phyloP scores from a whole-genome alignment of 345 rosid genomes.

The Zanthoxylum bungeanum region DNA sequence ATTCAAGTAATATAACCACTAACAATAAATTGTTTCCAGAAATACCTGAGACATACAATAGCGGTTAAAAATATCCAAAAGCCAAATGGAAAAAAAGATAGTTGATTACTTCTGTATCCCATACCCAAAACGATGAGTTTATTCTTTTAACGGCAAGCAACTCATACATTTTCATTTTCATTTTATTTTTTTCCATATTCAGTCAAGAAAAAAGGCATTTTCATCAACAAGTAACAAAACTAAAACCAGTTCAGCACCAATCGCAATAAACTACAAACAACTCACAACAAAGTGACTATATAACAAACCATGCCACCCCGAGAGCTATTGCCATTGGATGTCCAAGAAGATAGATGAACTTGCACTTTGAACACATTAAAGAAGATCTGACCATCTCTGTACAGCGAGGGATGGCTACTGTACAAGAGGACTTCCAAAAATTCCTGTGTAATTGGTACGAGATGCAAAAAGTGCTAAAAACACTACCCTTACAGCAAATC shows the following conservation, averaged over 20 bases:
- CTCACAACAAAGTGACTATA: conserved; percentile 11
- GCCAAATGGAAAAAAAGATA: too few relatives aligned
- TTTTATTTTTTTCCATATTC: neutral
- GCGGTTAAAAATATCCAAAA: too few relatives aligned
- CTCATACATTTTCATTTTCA: neutral
- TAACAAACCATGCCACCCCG: conserved; percentile 16
- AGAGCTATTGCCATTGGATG: neutral
- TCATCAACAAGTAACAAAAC: neutral
- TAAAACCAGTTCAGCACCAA: neutral
- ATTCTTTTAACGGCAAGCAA: neutral
- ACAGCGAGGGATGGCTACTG: conserved; percentile 11
- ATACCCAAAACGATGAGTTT: neutral
- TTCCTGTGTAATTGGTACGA: neutral
- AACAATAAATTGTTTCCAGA: too few relatives aligned
- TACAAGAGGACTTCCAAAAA: neutral
- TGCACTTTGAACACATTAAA: neutral
- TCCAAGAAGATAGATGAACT: neutral
- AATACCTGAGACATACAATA: too few relatives aligned
- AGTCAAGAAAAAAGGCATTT: neutral
- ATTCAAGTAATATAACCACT: too few relatives aligned
- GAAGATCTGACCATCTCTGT: conserved; percentile 14
- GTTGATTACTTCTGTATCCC: neutral
- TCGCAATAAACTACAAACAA: conserved; percentile 11
- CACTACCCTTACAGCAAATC: conserved; percentile 52
- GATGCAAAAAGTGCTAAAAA: neutral